Base-by-base conservation (phyloP, 1,284 basidiomycete species). In the Malassezia brasiliensis region DNA sequence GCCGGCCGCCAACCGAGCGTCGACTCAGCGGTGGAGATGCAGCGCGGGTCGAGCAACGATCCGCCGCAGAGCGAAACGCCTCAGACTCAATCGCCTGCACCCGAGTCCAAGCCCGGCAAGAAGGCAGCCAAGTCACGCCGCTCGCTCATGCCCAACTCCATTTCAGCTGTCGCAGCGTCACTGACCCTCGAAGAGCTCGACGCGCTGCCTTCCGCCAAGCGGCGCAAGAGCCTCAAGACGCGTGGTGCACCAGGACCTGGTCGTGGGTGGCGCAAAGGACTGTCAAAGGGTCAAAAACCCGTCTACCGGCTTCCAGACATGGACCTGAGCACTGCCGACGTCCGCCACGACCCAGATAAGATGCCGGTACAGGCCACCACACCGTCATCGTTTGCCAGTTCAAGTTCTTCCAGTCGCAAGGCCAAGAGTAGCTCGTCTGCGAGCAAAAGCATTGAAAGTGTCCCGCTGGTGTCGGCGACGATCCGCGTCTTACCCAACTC, bases 231-330 rank as follows among this genome's bases (percentile, higher is more conserved):
- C 2, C 64, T 64, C 46, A 71, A 73, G 45, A 67, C 69, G 2
- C 50, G 68, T 32, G 70, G 70, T 20, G 69, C 70, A 0, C 61
- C 67, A n/a, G 70, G 70, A 12, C 70, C 70, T 1, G 70, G 70
- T 7, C 52, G 68, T 37, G 68, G 68, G 1, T 73, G 70, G 70
- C 62, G 70, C 20, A 71, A 70, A 38, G 70, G 70, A 7, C 52
- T 73, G n/a, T 68, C 65, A 11, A 71, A 70, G 52, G 69, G 68
- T 9, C 66, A 70, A 48, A 72, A 72, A 41, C 68, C 69, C 2
- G 64, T 70, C 0, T 72, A 72, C 52, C 61, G 65, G 45, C 58
- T 64, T 7, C 67, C 67, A 1, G 55, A 58, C 1, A 48, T 58
- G 31, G 61, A 60, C n/a, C 39, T 46, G 17, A 65, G 63, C 31